Evolutionary conservation across 2,329 filamentous ascomycete genomes (phyloP).

Genomic region (Neoarthrinium moseri): DNA sequence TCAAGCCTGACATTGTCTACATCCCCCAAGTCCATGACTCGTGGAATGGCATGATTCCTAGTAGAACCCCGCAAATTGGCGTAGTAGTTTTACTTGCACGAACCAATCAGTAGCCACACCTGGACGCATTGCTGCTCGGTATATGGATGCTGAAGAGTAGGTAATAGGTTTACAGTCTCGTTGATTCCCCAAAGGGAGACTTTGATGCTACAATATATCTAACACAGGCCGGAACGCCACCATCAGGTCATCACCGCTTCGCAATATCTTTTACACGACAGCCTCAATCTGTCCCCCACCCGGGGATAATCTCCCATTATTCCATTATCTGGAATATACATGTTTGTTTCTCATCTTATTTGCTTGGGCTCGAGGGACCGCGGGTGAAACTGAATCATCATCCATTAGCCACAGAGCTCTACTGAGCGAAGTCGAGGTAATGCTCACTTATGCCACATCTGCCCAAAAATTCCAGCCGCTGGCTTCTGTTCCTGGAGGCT

Average conservation of each 20-base stretch:
- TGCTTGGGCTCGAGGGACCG: slow-evolving; percentile 22
- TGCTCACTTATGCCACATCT: slow-evolving; percentile 58
- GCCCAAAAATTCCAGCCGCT: slow-evolving; percentile 47
- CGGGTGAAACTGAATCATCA: slow-evolving; percentile 26
- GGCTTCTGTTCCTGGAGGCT: slow-evolving; percentile 54
- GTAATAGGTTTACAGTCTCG: too few species aligned
- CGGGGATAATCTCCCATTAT: neutral
- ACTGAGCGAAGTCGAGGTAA: too few species aligned
- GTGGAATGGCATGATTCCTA: slow-evolving; percentile 13
- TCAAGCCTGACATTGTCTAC: slow-evolving; percentile 32
- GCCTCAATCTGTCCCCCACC: neutral
- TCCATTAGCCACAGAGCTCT: too few species aligned
- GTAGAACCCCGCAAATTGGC: neutral
- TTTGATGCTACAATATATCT: too few species aligned
- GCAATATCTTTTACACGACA: neutral
- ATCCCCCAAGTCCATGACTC: too few species aligned
- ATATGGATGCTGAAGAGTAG: too few species aligned
- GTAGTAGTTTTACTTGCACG: neutral
- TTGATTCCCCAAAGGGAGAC: too few species aligned
- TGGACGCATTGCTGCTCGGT: too few species aligned
- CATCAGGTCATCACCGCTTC: too few species aligned
- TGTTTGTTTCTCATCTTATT: slow-evolving; percentile 15
- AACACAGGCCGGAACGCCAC: too few species aligned
- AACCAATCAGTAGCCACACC: too few species aligned
- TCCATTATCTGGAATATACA: slow-evolving; percentile 6